These are phyloP conservation scores for Grifola frondosa DNA, from an alignment of 1,284 basidiomycete genomes.

Conservation along the genomic window DNA sequence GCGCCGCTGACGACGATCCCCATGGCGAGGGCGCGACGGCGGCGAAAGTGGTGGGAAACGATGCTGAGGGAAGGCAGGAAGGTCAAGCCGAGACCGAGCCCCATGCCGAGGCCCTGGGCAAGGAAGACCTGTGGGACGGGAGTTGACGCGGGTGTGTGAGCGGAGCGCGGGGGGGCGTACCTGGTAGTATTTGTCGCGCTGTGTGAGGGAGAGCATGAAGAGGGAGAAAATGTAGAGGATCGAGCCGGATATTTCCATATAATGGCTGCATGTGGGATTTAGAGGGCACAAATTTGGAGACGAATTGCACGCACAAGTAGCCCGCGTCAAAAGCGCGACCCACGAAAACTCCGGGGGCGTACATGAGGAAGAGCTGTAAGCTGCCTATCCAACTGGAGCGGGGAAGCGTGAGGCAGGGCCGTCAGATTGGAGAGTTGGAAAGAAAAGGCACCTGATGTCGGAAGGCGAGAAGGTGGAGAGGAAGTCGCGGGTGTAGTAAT, in stretches of 20 bases:
- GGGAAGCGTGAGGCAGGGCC: conserved; percentile 29
- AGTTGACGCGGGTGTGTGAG: neutral
- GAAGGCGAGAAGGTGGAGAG: conserved; percentile 43
- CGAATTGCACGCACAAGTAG: conserved; percentile 32
- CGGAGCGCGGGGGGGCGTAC: conserved; percentile 12
- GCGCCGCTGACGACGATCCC: conserved; percentile 50
- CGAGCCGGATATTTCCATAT: conserved; percentile 29
- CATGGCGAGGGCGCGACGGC: conserved; percentile 47
- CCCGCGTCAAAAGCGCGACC: conserved; percentile 37
- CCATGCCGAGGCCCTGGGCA: conserved; percentile 51
- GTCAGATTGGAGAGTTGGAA: conserved; percentile 6
- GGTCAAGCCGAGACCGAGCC: conserved; percentile 48
- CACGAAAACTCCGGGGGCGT: conserved; percentile 30
- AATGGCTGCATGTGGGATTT: conserved; percentile 18
- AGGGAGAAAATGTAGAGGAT: conserved; percentile 31
- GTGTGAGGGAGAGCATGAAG: conserved; percentile 37
- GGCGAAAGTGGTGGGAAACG: conserved; percentile 48
- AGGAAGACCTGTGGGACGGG: conserved; percentile 43
- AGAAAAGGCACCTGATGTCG: conserved; percentile 40
- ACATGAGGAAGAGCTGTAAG: conserved; percentile 35
- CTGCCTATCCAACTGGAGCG: conserved; percentile 40
- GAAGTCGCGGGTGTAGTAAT: conserved; percentile 48
- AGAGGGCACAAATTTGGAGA: neutral
- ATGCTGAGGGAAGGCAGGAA: conserved; percentile 52
- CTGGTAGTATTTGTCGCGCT: conserved; percentile 33